Percentiles rank a stretch among this genome's conserved stretches.
Conservation (phyloP, 768 basidiomycete species). For the Pleurotus ostreatus region DNA sequence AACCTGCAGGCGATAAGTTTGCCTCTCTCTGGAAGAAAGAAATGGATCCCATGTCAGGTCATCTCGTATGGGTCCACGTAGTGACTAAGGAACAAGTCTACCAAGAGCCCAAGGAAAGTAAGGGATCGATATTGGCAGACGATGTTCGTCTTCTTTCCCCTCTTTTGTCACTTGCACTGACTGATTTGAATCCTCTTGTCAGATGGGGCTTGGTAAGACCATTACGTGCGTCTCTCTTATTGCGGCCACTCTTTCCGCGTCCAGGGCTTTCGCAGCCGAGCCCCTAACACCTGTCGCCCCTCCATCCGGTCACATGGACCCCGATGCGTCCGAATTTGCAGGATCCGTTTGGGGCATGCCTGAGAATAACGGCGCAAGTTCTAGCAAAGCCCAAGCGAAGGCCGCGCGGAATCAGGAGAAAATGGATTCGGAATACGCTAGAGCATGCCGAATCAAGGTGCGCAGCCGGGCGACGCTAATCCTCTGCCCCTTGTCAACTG, state of each 20-base stretch:
- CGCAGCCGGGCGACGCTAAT: conserved; percentile 92
- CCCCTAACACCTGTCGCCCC: conserved; percentile 44
- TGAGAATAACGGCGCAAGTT: conserved; percentile 25
- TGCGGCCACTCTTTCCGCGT: conserved; percentile 74
- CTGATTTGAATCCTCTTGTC: conserved; percentile 9
- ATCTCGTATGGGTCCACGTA: conserved; percentile 67
- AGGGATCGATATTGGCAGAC: conserved; percentile 92
- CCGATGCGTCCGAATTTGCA: conserved; percentile 57
- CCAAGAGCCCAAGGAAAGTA: conserved; percentile 65
- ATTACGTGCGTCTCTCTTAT: conserved; percentile 94
- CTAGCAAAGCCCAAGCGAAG: conserved; percentile 61
- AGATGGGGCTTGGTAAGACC: conserved; percentile 99
- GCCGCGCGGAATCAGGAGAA: conserved; percentile 65
- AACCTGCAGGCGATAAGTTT: conserved; percentile 43
- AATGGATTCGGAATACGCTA: conserved; percentile 61
- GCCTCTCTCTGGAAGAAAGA: conserved; percentile 72
- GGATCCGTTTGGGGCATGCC: conserved; percentile 89
- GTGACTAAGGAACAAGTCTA: conserved; percentile 79
- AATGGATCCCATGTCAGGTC: conserved; percentile 41
- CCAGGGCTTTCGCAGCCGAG: conserved; percentile 58
- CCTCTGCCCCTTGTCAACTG: conserved; percentile 93
- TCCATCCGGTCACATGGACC: conserved; percentile 27
- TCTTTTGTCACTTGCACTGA: conserved; percentile 8
- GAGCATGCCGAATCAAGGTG: conserved; percentile 73
- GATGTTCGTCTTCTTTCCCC: conserved; percentile 60